Conservation (phyloP, 2,329 filamentous ascomycete species). For the Triangularia setosa region DNA sequence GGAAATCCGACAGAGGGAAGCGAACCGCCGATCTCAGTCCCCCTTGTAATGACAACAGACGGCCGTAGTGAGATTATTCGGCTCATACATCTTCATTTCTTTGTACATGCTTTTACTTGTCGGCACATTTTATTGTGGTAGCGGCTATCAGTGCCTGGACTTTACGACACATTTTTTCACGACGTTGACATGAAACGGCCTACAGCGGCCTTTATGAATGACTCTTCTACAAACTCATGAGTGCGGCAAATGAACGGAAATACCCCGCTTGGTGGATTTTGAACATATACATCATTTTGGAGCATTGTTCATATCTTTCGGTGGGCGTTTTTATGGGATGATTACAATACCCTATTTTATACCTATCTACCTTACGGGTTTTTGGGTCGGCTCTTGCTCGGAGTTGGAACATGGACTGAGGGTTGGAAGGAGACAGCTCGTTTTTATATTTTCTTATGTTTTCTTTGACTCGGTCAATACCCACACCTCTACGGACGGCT, state of each 20-base stretch:
- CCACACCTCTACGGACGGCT: conserved; percentile 1
- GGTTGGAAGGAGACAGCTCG: not conserved
- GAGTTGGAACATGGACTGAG: not conserved
- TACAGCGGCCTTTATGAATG: conserved; percentile 6
- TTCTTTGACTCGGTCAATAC: not conserved
- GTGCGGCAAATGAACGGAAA: conserved; percentile 18
- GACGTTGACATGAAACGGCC: conserved; percentile 13
- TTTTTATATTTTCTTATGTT: conserved; percentile 1
- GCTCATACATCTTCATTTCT: conserved; percentile 14
- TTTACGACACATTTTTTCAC: conserved; percentile 14
- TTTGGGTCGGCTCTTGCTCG: not conserved
- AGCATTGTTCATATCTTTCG: conserved; percentile 23
- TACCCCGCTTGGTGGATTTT: conserved; percentile 24
- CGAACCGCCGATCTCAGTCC: conserved; percentile 46
- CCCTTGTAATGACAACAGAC: conserved; percentile 39
- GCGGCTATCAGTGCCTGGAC: not conserved
- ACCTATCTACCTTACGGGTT: not conserved
- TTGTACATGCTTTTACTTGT: conserved; percentile 23
- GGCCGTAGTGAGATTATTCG: not conserved
- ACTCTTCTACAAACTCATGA: conserved; percentile 3
- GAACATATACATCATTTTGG: conserved; percentile 22
- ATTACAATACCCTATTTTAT: not conserved
- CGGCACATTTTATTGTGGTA: not conserved
- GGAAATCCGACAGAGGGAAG: conserved; percentile 47
- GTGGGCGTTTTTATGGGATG: conserved; percentile 14